A percentile compares a stretch with the other conserved stretches of the same genome.
phyloP scores from a whole-genome alignment of 2,329 filamentous ascomycete species.

The Aspergillus sp. region DNA sequence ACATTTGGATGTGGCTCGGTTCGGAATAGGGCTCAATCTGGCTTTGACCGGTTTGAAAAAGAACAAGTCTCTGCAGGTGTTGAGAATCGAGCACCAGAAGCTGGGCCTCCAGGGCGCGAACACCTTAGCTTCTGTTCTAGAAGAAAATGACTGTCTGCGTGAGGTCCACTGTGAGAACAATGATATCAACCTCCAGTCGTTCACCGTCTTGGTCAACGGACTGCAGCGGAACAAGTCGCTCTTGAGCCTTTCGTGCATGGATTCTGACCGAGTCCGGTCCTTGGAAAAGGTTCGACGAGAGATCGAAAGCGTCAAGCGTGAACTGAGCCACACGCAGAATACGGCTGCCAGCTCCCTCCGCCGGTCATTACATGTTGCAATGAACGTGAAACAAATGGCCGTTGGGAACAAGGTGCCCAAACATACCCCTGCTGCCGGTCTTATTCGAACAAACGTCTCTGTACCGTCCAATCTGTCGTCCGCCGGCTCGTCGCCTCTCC shows the following conservation, averaged over 20 bases:
- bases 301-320: conserved; percentile 51
- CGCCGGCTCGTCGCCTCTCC: conserved; percentile 24
- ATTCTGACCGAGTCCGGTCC: conserved; percentile 59
- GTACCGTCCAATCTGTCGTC: conserved; percentile 13
- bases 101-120: conserved; percentile 68
- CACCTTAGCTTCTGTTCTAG: conserved; percentile 66
- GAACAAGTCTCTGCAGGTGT: conserved; percentile 60
- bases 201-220: conserved; percentile 67
- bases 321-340: conserved; percentile 27
- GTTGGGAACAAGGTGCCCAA: conserved; percentile 35
- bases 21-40: conserved; percentile 67
- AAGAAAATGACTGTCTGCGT: conserved; percentile 60
- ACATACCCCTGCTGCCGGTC: conserved; percentile 19
- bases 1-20: conserved; percentile 66
- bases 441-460: conserved; percentile 10
- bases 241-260: conserved; percentile 62
- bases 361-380: conserved; percentile 43
- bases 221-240: conserved; percentile 65
- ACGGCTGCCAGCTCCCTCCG: conserved; percentile 42
- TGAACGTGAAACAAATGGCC: conserved; percentile 30
- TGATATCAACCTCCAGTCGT: conserved; percentile 67
- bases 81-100: conserved; percentile 67
- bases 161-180: conserved; percentile 72
- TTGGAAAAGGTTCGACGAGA: conserved; percentile 60
- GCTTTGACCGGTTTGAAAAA: conserved; percentile 64